Evolutionary conservation across 148 eudicot genomes (phyloP), one percentile per base, ranked within the genome.

Genomic region (Vaccinium macrocarpon): DNA sequence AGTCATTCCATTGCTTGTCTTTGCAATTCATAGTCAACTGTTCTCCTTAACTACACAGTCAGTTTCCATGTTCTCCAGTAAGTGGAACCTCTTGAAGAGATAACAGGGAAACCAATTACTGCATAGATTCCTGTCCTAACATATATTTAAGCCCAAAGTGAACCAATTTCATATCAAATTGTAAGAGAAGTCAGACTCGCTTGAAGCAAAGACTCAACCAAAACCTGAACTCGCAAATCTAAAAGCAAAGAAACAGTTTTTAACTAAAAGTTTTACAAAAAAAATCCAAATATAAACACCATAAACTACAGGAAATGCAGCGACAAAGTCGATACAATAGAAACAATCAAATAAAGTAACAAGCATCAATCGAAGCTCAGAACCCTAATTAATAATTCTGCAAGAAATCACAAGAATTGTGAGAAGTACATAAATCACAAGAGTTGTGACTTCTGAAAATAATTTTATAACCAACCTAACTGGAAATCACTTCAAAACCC

Each of bases 401-500:
- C 46, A 42, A 42, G 46, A 42, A 42, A 42, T 42, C 6, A 42
- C 7, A 5, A 5, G 46, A 42, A 42, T 42, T 42, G 46, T 6
- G 35, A 55, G 46, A 52, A 35, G n/a, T 62, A 38, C 8, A 25
- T 18, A n/a, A 57, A 80, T 38, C 70, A 19, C 25, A 23, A 21
- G 48, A 80, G 21, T 55, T 19, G 25, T 52, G 55, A 55, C 35
- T 56, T 51, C 68, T 11, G 79, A 32, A 56, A 18, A 32, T 15
- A 0, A 72, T 18, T 11, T 16, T 53, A 35, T 42, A 83, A 52
- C 25, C 46, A 75, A 27, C 42, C 35, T 21, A 83, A 76, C 57
- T 79, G n/a, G 46, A 84, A 23, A 81, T 81, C 74, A 64, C 74
- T n/a, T 10, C 32, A 51, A 56, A 81, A 81, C 25, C 87, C 48